Percentiles rank a stretch among this genome's conserved stretches.
phyloP scores from a whole-genome alignment of 306 rosid genomes.

The Vigna radiata region DNA sequence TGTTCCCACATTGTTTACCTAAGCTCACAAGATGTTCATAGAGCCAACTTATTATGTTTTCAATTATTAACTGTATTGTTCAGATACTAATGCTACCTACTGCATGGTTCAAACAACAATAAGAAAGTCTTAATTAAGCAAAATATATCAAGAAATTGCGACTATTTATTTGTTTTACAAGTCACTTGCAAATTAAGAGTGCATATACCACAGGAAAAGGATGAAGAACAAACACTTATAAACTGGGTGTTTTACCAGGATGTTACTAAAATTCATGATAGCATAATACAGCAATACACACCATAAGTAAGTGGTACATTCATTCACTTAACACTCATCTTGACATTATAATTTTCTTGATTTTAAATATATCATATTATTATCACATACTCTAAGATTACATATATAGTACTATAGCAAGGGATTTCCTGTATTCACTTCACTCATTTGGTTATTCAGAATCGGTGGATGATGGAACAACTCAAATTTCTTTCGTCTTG shows the following conservation, averaged over 20 bases:
- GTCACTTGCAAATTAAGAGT: too few relatives aligned
- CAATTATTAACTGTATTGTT: neutral
- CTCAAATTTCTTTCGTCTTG: too few relatives aligned
- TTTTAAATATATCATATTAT: neutral
- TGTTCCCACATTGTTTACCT: slow-evolving; percentile 88
- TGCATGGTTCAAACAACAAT: neutral
- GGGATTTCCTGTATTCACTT: too few relatives aligned
- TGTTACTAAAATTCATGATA: neutral
- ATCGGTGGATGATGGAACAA: too few relatives aligned
- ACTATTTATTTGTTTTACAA: neutral
- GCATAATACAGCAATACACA: neutral
- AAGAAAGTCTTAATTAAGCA: neutral
- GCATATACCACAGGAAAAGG: too few relatives aligned
- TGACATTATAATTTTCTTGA: too few relatives aligned
- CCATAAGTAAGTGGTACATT: neutral
- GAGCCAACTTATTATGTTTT: neutral
- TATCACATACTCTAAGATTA: neutral
- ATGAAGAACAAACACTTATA: too few relatives aligned
- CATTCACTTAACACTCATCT: too few relatives aligned
- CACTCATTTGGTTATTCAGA: neutral
- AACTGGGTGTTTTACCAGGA: neutral
- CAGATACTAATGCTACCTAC: slow-evolving; percentile 14
- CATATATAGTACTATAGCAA: too few relatives aligned
- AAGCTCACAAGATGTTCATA: slow-evolving; percentile 40
- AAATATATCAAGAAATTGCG: neutral